Evolutionary conservation across 257 asterid species (phyloP).

Genomic region (Solanum chilense): DNA sequence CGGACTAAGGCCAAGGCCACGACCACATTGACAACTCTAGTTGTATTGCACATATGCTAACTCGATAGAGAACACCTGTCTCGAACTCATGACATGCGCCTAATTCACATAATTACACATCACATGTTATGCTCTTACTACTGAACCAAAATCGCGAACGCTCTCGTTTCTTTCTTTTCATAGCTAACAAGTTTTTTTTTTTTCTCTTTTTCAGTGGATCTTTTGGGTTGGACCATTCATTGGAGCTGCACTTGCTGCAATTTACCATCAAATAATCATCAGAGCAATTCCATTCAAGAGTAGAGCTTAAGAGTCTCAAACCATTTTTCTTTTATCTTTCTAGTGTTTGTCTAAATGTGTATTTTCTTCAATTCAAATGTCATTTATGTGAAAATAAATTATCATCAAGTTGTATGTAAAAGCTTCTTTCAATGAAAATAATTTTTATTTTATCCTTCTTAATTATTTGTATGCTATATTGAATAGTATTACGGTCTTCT

Average conservation of each 20-base stretch:
- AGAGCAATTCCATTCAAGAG: constrained; percentile 58
- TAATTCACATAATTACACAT: background rate
- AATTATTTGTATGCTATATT: too few species aligned
- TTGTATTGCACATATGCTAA: too few species aligned
- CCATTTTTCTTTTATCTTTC: background rate
- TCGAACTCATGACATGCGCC: background rate
- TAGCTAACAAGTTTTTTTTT: background rate
- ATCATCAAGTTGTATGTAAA: background rate
- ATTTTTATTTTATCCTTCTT: background rate
- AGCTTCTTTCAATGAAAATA: background rate
- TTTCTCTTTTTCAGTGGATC: constrained; percentile 29
- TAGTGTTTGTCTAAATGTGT: background rate
- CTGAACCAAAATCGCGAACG: background rate
- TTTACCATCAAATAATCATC: constrained; percentile 47
- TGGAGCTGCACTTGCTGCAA: constrained; percentile 54
- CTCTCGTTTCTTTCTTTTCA: background rate
- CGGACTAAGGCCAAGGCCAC: background rate
- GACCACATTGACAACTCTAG: too few species aligned
- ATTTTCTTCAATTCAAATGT: background rate
- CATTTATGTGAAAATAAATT: background rate
- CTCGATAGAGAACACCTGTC: background rate
- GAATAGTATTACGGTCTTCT: background rate
- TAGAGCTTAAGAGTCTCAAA: constrained; percentile 11
- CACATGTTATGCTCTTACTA: background rate
- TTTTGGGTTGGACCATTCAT: constrained; percentile 66